Evolutionary conservation across 306 rosid species (phyloP).

Genomic region (Prunus persica): DNA sequence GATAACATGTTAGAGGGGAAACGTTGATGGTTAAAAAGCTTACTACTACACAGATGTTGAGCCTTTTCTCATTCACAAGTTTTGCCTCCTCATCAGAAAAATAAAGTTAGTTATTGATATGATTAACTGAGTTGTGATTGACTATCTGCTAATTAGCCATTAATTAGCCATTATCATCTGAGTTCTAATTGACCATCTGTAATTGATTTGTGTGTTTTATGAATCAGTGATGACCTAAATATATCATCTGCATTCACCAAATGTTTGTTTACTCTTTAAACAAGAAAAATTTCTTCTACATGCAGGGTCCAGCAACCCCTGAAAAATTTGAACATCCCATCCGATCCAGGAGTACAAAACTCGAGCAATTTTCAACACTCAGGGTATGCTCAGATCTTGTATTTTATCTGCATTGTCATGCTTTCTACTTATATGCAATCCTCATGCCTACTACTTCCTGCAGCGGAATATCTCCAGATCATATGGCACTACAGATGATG

Average conservation of each 20-base stretch:
- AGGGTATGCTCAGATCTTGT: slow-evolving; percentile 34
- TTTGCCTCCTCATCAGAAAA: background rate
- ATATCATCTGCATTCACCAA: background rate
- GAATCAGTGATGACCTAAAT: background rate
- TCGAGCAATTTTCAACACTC: slow-evolving; percentile 45
- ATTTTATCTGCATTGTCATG: background rate
- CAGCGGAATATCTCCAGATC: slow-evolving; percentile 64
- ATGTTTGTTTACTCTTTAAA: background rate
- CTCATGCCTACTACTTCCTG: slow-evolving; percentile 4
- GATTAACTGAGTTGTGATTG: background rate
- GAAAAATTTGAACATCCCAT: slow-evolving; percentile 70
- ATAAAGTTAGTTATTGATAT: background rate
- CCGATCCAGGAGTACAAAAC: slow-evolving; percentile 50
- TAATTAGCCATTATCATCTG: too few relatives aligned
- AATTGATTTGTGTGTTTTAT: background rate
- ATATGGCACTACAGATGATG: slow-evolving; percentile 37
- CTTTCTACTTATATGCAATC: background rate
- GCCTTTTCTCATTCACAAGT: background rate
- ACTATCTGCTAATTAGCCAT: background rate
- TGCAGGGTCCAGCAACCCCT: slow-evolving; percentile 82
- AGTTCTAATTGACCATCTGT: background rate
- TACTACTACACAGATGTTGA: background rate
- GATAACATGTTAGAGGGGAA: background rate
- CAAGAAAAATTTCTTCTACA: background rate
- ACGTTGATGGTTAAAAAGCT: background rate